Conservation (phyloP, 805 yeast species). For the Pichia ethanolica region DNA sequence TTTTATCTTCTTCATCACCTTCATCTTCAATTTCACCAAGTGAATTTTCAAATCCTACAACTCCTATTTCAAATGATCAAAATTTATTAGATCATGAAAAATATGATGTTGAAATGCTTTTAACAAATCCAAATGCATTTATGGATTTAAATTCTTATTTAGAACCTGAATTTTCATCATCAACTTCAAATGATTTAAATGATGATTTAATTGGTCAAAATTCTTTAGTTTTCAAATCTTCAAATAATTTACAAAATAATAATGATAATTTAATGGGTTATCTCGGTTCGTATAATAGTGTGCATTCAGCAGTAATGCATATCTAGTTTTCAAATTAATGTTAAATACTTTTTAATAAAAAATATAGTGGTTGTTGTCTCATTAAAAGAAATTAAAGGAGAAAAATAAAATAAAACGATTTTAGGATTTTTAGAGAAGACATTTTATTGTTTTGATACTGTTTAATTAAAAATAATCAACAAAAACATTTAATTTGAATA, state of each 20-base stretch:
- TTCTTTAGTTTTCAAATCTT: conserved; percentile 10
- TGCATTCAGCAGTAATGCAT: conserved; percentile 36
- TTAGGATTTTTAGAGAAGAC: too few relatives aligned
- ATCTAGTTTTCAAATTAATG: not conserved
- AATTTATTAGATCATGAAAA: not conserved
- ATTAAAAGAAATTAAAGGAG: too few relatives aligned
- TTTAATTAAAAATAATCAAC: too few relatives aligned
- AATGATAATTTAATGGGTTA: conserved; percentile 17
- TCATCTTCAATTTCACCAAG: not conserved
- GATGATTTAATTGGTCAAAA: conserved; percentile 17
- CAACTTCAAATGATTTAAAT: conserved; percentile 16
- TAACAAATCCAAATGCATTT: not conserved
- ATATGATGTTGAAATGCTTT: not conserved
- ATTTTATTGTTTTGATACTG: not conserved
- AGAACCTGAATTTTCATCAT: conserved; percentile 15
- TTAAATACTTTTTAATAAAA: not conserved
- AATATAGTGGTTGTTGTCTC: not conserved
- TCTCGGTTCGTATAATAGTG: conserved; percentile 30
- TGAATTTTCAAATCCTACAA: conserved; percentile 8
- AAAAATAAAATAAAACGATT: too few relatives aligned
- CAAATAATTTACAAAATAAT: not conserved
- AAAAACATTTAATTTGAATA: not conserved
- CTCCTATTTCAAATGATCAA: not conserved
- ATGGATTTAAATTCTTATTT: conserved; percentile 8
- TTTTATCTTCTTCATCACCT: conserved; percentile 1